Base-by-base conservation (phyloP, 257 asterid species). In the Jasminum sambac region DNA sequence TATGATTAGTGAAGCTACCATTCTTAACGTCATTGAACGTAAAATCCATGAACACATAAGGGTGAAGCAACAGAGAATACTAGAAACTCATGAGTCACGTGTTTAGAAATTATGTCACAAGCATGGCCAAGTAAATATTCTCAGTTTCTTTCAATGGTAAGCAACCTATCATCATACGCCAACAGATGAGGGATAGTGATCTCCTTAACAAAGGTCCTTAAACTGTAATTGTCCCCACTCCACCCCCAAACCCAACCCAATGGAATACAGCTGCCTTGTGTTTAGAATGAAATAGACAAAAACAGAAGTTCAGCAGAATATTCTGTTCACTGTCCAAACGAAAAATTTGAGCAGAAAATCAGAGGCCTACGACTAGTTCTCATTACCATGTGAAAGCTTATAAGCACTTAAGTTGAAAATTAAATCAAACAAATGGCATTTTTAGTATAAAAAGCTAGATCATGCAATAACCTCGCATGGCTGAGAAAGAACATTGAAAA, bases 391-490 rank as follows among this genome's bases (percentile, higher is more conserved):
- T 52, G 30, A 52, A 21, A 52, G 7, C 21, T 7, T 21, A 52
- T 55, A 17, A 2, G 34, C 62, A 21, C 62, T 23, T 13, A 55
- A 9, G 50, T 13, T 43, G 16, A 43, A 13, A 43, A 43, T 43
- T 43, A 43, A 43, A 2, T 43, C 50, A 43, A 43, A 43, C 50
- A 40, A 69, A 26, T 41, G 37, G 59, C 44, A 40, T 55, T 57
- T 52, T 34, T 74, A 59, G 78, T 69, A 64, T 55, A 48, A 37
- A 43, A 67, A 74, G 36, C 50, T 17, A 40, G 39, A 73, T 55
- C 34, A 21, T 55, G 62, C 62, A 55, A 55, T 55, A 55, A 55
- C 16, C 62, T 19, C 21, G 34, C 62, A 55, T 39, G 71, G 71
- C 52, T 25, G 67, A 77, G 24, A 41, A 5, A 59, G 61, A 46